phyloP scores from a whole-genome alignment of 2,329 filamentous ascomycete species.

The Colletotrichum falcatum region DNA sequence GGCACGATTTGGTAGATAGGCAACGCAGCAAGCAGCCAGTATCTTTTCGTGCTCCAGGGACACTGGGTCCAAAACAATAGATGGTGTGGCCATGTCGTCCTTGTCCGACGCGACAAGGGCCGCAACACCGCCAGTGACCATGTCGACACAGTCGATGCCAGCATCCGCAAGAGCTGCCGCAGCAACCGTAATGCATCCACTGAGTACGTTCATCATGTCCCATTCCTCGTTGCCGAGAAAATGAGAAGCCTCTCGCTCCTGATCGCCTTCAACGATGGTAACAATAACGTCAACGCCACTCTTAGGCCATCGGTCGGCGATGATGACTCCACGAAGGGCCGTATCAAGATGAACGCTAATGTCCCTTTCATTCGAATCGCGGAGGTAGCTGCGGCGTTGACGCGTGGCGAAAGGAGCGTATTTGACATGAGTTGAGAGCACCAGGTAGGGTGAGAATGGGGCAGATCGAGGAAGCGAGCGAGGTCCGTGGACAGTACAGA shows the following conservation, averaged over 20 bases:
- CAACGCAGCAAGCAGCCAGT: slow-evolving; percentile 87
- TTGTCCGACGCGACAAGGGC: slow-evolving; percentile 70
- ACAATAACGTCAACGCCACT: slow-evolving; percentile 96
- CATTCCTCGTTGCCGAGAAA: slow-evolving; percentile 73
- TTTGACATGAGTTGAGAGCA: slow-evolving; percentile 93
- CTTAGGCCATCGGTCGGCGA: slow-evolving; percentile 98
- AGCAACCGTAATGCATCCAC: slow-evolving; percentile 92
- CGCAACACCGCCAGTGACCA: slow-evolving; percentile 89
- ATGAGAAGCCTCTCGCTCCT: slow-evolving; percentile 70
- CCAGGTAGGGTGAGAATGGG: slow-evolving; percentile 91
- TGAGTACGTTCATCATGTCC: slow-evolving; percentile 91
- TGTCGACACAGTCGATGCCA: slow-evolving; percentile 94
- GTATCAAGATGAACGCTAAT: slow-evolving; percentile 92
- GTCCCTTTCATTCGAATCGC: slow-evolving; percentile 88
- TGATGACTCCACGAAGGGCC: slow-evolving; percentile 87
- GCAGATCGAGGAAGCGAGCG: slow-evolving; percentile 90
- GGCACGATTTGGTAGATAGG: slow-evolving; percentile 86
- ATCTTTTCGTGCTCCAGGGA: slow-evolving; percentile 83
- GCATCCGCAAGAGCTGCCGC: slow-evolving; percentile 94
- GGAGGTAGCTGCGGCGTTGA: slow-evolving; percentile 84
- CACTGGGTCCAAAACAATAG: slow-evolving; percentile 81
- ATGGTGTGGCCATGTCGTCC: slow-evolving; percentile 18
- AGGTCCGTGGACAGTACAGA: slow-evolving; percentile 93
- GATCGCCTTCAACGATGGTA: slow-evolving; percentile 92
- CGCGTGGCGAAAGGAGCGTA: slow-evolving; percentile 94